Conservation (phyloP, 345 rosid genomes). For the Moricandia moricandioides region DNA sequence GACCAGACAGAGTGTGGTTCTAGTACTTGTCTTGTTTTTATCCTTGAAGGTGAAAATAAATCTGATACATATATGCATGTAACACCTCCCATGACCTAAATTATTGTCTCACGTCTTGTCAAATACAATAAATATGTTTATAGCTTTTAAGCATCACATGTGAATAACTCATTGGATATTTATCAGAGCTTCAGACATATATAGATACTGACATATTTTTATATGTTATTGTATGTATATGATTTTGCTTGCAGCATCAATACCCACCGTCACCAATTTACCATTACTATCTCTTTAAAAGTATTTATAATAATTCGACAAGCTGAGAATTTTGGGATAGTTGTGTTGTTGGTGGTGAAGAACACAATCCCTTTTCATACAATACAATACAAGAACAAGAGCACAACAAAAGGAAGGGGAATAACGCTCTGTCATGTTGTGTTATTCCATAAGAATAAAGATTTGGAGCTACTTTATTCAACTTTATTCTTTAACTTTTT, state of each 20-base stretch:
- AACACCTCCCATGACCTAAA: slow-evolving; percentile 19
- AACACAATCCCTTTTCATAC: background rate
- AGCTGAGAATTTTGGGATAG: background rate
- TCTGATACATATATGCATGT: background rate
- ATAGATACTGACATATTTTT: background rate
- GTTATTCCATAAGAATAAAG: background rate
- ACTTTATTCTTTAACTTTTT: background rate
- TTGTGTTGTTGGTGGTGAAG: background rate
- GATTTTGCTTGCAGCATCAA: background rate
- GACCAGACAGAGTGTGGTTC: slow-evolving; percentile 33
- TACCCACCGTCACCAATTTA: slow-evolving; percentile 1
- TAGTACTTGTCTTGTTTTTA: slow-evolving; percentile 35
- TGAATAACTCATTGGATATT: slow-evolving; percentile 17
- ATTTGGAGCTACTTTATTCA: background rate
- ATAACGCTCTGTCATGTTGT: background rate
- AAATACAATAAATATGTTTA: slow-evolving; percentile 17
- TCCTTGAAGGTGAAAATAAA: slow-evolving; percentile 26
- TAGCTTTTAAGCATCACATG: slow-evolving; percentile 19
- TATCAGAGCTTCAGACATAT: slow-evolving; percentile 1
- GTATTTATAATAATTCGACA: background rate
- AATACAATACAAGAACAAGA: background rate
- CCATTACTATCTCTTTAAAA: background rate
- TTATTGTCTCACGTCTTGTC: slow-evolving; percentile 24
- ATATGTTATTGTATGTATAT: background rate
- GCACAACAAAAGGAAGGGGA: background rate